phyloP scores from a whole-genome alignment of 2,329 filamentous ascomycete genomes.

The Hypoxylon sp. region DNA sequence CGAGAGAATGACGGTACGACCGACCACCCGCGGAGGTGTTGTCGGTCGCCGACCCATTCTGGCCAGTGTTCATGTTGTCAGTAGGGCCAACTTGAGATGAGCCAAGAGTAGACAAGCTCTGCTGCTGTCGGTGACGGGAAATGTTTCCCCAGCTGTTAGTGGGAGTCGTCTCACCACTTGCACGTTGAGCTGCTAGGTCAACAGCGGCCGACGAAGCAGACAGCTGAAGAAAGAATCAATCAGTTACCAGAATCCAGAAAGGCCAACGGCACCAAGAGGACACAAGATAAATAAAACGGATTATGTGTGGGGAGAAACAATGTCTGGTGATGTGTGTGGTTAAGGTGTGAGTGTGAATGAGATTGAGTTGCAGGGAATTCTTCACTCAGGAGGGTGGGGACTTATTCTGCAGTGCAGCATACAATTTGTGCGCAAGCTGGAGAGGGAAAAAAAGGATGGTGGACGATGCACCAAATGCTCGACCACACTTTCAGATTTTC shows the following conservation, averaged over 20 bases:
- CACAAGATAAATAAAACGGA: neutral
- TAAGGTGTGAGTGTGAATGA: too few relatives aligned
- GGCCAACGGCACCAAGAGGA: neutral
- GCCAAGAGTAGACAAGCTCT: slow-evolving; percentile 65
- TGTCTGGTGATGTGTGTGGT: slow-evolving; percentile 8
- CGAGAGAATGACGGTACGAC: slow-evolving; percentile 70
- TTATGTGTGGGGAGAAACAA: neutral
- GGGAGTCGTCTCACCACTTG: slow-evolving; percentile 63
- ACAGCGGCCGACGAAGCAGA: slow-evolving; percentile 84
- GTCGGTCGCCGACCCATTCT: slow-evolving; percentile 57
- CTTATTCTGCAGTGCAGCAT: neutral
- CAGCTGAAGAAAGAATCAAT: slow-evolving; percentile 62
- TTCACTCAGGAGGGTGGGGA: neutral
- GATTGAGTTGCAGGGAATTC: neutral
- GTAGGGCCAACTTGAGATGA: slow-evolving; percentile 55
- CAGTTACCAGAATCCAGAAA: neutral
- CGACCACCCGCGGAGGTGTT: slow-evolving; percentile 62
- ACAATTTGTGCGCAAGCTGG: neutral
- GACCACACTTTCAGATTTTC: neutral
- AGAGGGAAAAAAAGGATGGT: neutral
- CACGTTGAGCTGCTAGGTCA: slow-evolving; percentile 80
- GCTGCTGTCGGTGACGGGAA: slow-evolving; percentile 76
- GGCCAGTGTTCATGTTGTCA: slow-evolving; percentile 54
- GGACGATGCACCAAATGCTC: neutral
- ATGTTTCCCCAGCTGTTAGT: slow-evolving; percentile 71